These are phyloP conservation scores for Suillus luteus DNA, from an alignment of 768 basidiomycete species.

Conservation along the genomic window DNA sequence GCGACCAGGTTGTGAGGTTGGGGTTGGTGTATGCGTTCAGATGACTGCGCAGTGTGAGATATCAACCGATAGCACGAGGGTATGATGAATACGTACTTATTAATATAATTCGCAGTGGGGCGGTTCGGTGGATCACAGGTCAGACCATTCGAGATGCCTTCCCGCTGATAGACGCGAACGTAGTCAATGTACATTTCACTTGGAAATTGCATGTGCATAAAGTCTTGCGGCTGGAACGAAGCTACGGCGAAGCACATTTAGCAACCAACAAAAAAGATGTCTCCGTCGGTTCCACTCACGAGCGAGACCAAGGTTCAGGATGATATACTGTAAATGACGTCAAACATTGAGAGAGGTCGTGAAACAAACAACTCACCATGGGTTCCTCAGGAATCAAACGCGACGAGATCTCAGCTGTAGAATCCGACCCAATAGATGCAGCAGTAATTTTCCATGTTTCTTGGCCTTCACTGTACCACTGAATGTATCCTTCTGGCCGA, in stretches of 20 bases:
- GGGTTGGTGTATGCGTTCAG: slow-evolving; percentile 71
- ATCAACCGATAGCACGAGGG: background rate
- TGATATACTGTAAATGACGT: slow-evolving; percentile 57
- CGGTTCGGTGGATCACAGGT: slow-evolving; percentile 78
- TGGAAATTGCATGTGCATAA: slow-evolving; percentile 73
- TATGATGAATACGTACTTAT: slow-evolving; percentile 43
- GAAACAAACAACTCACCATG: slow-evolving; percentile 59
- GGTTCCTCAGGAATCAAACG: slow-evolving; percentile 88
- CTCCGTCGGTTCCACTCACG: slow-evolving; percentile 36
- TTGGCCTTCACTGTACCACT: slow-evolving; percentile 73
- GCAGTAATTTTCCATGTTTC: slow-evolving; percentile 75
- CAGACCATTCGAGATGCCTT: slow-evolving; percentile 64
- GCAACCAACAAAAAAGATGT: background rate
- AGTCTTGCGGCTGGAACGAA: slow-evolving; percentile 75
- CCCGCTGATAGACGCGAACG: slow-evolving; percentile 82
- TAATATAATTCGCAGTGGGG: slow-evolving; percentile 84
- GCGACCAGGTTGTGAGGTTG: slow-evolving; percentile 84
- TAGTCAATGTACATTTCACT: slow-evolving; percentile 86
- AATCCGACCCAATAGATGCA: slow-evolving; percentile 67
- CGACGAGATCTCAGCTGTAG: slow-evolving; percentile 53
- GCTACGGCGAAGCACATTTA: slow-evolving; percentile 34
- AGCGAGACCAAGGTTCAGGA: slow-evolving; percentile 85
- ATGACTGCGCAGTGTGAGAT: slow-evolving; percentile 28
- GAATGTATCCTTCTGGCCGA: slow-evolving; percentile 72
- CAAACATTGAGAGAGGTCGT: slow-evolving; percentile 9